Percentiles rank a stretch among this genome's conserved stretches.
phyloP scores from a whole-genome alignment of 1,139 yeast genomes.

The Protomyces inundatus region DNA sequence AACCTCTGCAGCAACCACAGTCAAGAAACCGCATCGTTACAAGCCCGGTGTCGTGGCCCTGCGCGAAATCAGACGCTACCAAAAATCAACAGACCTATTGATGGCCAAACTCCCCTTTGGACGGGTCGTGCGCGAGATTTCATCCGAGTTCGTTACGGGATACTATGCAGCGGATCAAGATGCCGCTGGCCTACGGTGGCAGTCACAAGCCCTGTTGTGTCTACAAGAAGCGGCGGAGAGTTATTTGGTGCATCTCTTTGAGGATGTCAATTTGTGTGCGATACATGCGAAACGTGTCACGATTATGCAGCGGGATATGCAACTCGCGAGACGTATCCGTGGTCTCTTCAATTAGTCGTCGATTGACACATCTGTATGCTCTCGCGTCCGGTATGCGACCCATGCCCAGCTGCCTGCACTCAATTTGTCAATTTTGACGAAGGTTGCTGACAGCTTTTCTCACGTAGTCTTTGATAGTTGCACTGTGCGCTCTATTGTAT shows the following conservation, averaged over 20 bases:
- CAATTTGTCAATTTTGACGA: too few species aligned
- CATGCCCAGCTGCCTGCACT: too few species aligned
- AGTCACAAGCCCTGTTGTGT: conserved; percentile 78
- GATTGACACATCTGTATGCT: too few species aligned
- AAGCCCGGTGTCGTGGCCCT: conserved; percentile 72
- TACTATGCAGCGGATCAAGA: conserved; percentile 34
- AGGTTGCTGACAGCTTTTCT: too few species aligned
- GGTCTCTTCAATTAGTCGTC: conserved; percentile 42
- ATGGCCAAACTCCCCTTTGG: conserved; percentile 86
- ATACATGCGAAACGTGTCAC: conserved; percentile 91
- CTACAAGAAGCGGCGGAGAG: conserved; percentile 79
- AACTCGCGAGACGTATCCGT: conserved; percentile 80
- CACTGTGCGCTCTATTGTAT: too few species aligned
- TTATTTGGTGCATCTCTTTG: conserved; percentile 73
- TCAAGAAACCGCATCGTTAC: conserved; percentile 41
- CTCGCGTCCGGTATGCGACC: too few species aligned
- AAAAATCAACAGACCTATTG: conserved; percentile 69
- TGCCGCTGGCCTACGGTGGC: conserved; percentile 68
- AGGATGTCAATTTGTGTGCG: conserved; percentile 87
- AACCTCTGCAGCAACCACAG: not conserved
- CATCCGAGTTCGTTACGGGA: conserved; percentile 69
- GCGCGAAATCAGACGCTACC: conserved; percentile 73
- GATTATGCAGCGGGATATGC: conserved; percentile 89
- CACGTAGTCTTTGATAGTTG: too few species aligned
- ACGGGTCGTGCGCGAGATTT: conserved; percentile 73